A percentile compares a stretch with the other conserved stretches of the same genome.
These are phyloP conservation scores for Pelargonium myrrhifolium DNA, from an alignment of 441 rosid species.

Conservation along the genomic window DNA sequence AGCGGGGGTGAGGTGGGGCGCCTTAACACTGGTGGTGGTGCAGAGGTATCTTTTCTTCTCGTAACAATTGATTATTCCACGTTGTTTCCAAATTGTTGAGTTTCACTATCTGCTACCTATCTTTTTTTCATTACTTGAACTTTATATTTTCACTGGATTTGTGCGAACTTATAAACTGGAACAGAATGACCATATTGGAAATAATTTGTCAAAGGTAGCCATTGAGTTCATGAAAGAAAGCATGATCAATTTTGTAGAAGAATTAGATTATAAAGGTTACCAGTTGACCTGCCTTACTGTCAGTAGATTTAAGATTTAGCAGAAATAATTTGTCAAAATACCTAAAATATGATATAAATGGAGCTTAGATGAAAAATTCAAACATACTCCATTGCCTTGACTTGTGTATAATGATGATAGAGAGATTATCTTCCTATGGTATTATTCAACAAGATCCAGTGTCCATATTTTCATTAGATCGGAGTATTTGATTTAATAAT, in stretches of 20 bases:
- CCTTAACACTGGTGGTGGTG: conserved; percentile 90
- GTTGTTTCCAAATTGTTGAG: conserved; percentile 7
- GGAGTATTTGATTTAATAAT: conserved; percentile 1
- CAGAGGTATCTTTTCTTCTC: conserved; percentile 54
- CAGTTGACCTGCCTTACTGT: not conserved
- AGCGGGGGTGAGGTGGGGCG: conserved; percentile 99
- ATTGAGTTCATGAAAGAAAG: not conserved
- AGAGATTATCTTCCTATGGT: not conserved
- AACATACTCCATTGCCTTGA: not conserved
- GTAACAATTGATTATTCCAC: conserved; percentile 8
- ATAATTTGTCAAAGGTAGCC: not conserved
- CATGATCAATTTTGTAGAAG: not conserved
- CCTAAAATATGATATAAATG: not conserved
- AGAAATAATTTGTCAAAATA: too few species aligned
- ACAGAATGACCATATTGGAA: not conserved
- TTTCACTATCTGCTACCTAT: not conserved
- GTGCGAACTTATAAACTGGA: not conserved
- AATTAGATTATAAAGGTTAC: not conserved
- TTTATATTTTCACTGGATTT: not conserved
- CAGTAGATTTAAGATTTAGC: not conserved
- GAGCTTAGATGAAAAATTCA: not conserved
- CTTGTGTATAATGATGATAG: not conserved
- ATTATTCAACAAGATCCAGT: not conserved
- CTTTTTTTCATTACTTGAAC: not conserved
- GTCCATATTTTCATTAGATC: not conserved